Evolutionary conservation across 441 rosid species (phyloP).

Genomic region (Raphanus hybrid): DNA sequence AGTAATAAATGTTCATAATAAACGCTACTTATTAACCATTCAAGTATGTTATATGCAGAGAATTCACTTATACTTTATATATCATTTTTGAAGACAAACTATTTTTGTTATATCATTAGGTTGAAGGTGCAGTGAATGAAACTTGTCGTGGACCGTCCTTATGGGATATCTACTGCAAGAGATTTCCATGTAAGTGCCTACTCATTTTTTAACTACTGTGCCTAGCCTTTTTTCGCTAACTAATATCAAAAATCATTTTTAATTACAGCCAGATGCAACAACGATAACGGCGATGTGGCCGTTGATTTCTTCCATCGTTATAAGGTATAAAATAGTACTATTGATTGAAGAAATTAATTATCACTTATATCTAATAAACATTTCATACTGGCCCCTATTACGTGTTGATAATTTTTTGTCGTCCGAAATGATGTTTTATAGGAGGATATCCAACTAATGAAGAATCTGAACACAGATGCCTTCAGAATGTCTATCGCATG

Average conservation of each 20-base stretch:
- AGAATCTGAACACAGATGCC: slow-evolving; percentile 41
- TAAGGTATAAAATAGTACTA: slow-evolving; percentile 29
- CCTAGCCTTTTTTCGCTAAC: not conserved
- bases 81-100: not conserved
- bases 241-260: not conserved
- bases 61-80: not conserved
- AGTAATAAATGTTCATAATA: not conserved
- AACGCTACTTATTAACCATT: not conserved
- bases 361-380: not conserved
- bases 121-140: slow-evolving; percentile 66
- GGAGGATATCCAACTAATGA: slow-evolving; percentile 46
- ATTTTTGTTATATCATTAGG: slow-evolving; percentile 38
- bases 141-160: slow-evolving; percentile 57
- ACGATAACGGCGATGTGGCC: slow-evolving; percentile 38
- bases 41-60: not conserved
- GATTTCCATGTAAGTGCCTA: slow-evolving; percentile 50
- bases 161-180: slow-evolving; percentile 65
- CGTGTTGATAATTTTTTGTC: slow-evolving; percentile 15
- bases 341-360: not conserved
- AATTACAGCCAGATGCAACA: slow-evolving; percentile 29
- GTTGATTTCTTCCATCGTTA: slow-evolving; percentile 46
- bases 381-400: not conserved
- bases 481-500: slow-evolving; percentile 44
- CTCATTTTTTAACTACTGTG: not conserved
- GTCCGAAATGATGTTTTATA: slow-evolving; percentile 20